Evolutionary conservation across 2,329 filamentous ascomycete species (phyloP), one percentile per base, ranked within the genome.

Genomic region (Aureobasidium sp.): DNA sequence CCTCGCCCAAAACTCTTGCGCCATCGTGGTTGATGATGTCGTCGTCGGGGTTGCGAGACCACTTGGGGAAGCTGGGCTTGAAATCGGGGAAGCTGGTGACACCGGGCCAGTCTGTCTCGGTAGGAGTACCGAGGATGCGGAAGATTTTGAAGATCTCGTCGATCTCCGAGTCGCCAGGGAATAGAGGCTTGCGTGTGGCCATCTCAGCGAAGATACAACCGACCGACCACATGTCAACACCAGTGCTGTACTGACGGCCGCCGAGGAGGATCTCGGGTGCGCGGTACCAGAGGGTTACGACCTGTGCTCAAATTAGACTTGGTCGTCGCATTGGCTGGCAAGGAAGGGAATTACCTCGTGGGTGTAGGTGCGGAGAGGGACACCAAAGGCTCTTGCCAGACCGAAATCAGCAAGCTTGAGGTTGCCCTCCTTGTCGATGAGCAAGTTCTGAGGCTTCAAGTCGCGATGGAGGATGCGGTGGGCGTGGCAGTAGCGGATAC

Each of bases 381-480:
- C 91, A 75, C 91, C 91, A 72, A 96, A 96, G 6, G 92, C 92
- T 66, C 93, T 87, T 1, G 93, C 93, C 47, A 97, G 84, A 64
- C 93, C 93, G 69, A 97, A 97, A 74, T 97, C 93, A 13, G 91
- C 93, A 4, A 97, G 84, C 77, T 97, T 97, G 64, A 97, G 79
- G 69, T 93, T 83, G 12, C 91, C 91, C 72, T 95, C 91, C 71
- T 84, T 88, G 77, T 97, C 97, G 76, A 97, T 97, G 66, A 97
- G 85, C 32, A 97, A 83, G 72, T 97, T 97, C 77, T 97, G 93
- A 0, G 93, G 93, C 79, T 97, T 97, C 32, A 97, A 80, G 69
- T 97, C 93, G 64, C 94, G 89, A 75, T 99, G 94, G n/a, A 99
- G 84, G 41, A 99, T 94, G 64, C 94, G 85, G 75, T 97, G 97